Evolutionary conservation across 352 stramenopile genomes (phyloP), one percentile per base, ranked within the genome.

Genomic region (Blastocystis sp.): DNA sequence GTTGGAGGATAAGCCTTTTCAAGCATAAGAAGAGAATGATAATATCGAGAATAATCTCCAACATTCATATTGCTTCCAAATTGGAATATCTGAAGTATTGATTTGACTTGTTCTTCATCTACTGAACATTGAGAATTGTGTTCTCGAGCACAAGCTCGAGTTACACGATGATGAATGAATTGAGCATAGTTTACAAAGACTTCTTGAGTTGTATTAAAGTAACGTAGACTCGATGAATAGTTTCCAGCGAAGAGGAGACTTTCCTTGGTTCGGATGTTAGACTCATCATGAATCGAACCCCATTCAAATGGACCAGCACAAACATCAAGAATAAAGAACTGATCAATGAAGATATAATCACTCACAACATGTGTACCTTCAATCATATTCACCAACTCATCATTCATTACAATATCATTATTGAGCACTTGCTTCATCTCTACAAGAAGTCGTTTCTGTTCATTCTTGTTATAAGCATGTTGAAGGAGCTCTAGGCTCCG

Each of bases 341-440:
- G 29, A 32, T 65, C 24, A 7, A 65, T n/a, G 19, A 83, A 83
- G 11, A 65, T 43, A 42, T 52, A 83, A 66, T 83, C 71, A 27
- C 46, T 65, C 24, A 83, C 71, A 24, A 46, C 54, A 37, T 61
- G 27, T 24, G 71, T 65, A 35, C 71, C 71, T 24, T 83, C 71
- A 27, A 65, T 39, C 46, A 65, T 42, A 43, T 83, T 65, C 29
- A 67, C 39, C 27, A 83, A 42, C 24, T 65, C 46, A 63, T 83
- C 71, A 61, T 80, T 80, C 69, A 80, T 80, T 32, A 65, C 42
- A 24, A 91, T 24, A 78, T 93, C n/a, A 91, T 91, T 11, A 92
- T 91, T 37, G 92, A 92, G 69, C 91, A 93, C 58, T 74, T 95
- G 35, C 90, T 91, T 54, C 88, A 90, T 65, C 88, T 91, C 5